Percentiles rank a stretch among this genome's conserved stretches.
phyloP scores from a whole-genome alignment of 225 moss, liverwort and hornwort species.

The Pleurozium schreberi region DNA sequence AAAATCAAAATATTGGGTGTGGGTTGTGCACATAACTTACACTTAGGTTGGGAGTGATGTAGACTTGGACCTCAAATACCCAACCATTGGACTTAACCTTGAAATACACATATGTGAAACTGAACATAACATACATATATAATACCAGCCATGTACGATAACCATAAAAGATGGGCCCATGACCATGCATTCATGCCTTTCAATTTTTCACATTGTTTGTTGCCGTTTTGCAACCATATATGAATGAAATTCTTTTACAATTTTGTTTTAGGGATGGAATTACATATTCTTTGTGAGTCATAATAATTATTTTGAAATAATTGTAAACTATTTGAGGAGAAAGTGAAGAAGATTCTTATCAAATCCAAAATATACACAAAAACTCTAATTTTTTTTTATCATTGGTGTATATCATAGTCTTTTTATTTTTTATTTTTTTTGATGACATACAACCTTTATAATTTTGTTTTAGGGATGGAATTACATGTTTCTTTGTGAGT shows the following conservation, averaged over 20 bases:
- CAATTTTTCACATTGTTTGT: neutral
- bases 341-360: neutral
- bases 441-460: too few species aligned
- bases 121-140: too few species aligned
- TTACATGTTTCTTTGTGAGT: neutral
- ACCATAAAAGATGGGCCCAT: neutral
- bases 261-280: neutral
- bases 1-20: too few species aligned
- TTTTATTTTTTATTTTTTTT: too few species aligned
- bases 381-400: neutral
- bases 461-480: neutral
- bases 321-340: rapidly evolving
- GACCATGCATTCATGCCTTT: rapidly evolving
- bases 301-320: neutral
- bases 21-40: too few species aligned
- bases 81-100: neutral
- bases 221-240: neutral
- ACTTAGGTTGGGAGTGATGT: too few species aligned
- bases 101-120: neutral
- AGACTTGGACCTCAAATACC: neutral
- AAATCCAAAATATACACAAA: neutral
- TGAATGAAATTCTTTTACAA: neutral
- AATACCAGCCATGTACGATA: too few species aligned
- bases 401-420: neutral
- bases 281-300: neutral